Base-by-base conservation (phyloP, 2,329 filamentous ascomycete genomes). In the Alternaria incomplexa region DNA sequence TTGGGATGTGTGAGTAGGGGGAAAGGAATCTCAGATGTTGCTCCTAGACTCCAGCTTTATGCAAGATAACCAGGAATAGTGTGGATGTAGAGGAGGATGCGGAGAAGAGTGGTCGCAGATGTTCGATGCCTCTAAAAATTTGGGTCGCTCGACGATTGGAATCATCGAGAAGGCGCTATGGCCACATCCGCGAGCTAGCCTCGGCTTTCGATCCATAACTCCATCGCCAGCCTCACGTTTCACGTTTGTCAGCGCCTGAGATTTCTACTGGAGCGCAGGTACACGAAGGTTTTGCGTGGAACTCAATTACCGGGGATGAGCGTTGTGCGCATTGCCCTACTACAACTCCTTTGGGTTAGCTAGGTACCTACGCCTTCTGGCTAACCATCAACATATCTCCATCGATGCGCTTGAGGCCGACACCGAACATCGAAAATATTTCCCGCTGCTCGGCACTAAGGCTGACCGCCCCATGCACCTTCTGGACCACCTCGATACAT, bases 41-140 rank as follows among this genome's bases (percentile, higher is more conserved):
- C 73, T 75, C 73, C 75, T 58, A 69, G 72, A 79, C 77, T 79
- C 77, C 76, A 68, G 67, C 70, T 72, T 54, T 75, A 76, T 78
- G 71, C 71, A 78, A 72, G 69, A 67, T 71, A 65, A 71, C 71
- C 56, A 70, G 67, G 70, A 73, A 74, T 72, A 71, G 65, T 64
- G 68, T 68, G 66, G 68, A 53, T 69, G 67, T 28, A 64, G 59
- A 62, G 60, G 64, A 66, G 62, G 57, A 69, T 62, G 72, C 61
- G 66, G 73, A 74, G 62, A 62, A 58, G 62, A 59, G 55, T 64
- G 58, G 53, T 50, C 43, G 58, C 45, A 50, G 58, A 40, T 52
- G 28, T 52, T 52, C 52, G 53, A 52, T 61, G 59, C 57, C 48
- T 58, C 54, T 55, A 62, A 54, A 64, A 62, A 58, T 61, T 56